Evolutionary conservation across 345 rosid genomes (phyloP).

Genomic region (Cardiospermum halicacabum): DNA sequence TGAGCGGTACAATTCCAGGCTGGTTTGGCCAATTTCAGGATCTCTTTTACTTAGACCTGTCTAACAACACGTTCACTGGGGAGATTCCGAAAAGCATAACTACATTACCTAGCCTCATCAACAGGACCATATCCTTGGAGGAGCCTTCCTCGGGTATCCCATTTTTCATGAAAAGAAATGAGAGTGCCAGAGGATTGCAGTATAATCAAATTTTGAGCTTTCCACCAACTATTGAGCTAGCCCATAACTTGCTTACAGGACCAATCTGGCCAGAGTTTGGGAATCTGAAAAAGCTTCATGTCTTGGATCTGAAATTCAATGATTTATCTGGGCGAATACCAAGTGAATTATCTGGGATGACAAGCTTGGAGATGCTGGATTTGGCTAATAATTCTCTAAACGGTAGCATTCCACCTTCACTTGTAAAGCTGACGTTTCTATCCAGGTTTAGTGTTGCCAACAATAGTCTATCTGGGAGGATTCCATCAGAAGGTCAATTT

Average conservation of each 20-base stretch:
- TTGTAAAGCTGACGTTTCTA: slow-evolving; percentile 40
- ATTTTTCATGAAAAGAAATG: slow-evolving; percentile 49
- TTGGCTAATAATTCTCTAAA: slow-evolving; percentile 38
- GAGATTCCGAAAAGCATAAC: slow-evolving; percentile 54
- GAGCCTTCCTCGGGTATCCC: slow-evolving; percentile 61
- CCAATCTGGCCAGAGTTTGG: slow-evolving; percentile 53
- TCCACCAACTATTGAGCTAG: slow-evolving; percentile 25
- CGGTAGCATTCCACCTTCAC: slow-evolving; percentile 36
- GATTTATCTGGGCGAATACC: slow-evolving; percentile 42
- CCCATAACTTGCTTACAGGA: slow-evolving; percentile 20
- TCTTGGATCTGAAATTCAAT: slow-evolving; percentile 42
- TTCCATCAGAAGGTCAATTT: slow-evolving; percentile 69
- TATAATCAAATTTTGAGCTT: slow-evolving; percentile 49
- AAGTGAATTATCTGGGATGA: slow-evolving; percentile 36
- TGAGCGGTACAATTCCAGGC: slow-evolving; percentile 43
- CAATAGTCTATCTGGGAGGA: slow-evolving; percentile 49
- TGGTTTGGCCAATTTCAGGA: slow-evolving; percentile 44
- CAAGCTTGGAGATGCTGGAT: slow-evolving; percentile 53
- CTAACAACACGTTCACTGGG: slow-evolving; percentile 54
- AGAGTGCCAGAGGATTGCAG: slow-evolving; percentile 42
- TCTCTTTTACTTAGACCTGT: slow-evolving; percentile 67
- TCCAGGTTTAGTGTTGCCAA: slow-evolving; percentile 54
- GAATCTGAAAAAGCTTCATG: slow-evolving; percentile 42
- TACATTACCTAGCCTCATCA: slow-evolving; percentile 39
- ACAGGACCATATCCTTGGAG: slow-evolving; percentile 33